A percentile compares a stretch with the other conserved stretches of the same genome.
phyloP scores from a whole-genome alignment of 768 basidiomycete genomes.

The Boletus vermiculosoides region DNA sequence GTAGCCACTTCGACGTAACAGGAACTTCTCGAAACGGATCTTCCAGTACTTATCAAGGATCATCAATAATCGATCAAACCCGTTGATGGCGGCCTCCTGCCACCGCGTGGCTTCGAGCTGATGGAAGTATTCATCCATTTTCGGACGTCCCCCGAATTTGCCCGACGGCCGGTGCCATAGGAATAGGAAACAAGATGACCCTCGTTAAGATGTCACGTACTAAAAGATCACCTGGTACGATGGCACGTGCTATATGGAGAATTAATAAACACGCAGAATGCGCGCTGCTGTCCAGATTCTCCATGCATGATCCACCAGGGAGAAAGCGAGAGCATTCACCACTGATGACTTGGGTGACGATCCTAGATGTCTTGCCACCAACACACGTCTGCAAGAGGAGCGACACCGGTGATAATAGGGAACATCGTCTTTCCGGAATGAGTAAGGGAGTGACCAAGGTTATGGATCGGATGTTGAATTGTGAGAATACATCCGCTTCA shows the following conservation, averaged over 20 bases:
- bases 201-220: background rate
- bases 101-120: background rate
- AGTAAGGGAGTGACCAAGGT: background rate
- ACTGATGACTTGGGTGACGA: background rate
- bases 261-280: background rate
- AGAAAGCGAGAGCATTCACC: background rate
- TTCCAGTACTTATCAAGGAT: background rate
- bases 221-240: background rate
- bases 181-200: background rate
- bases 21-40: background rate
- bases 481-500: slow-evolving; percentile 67
- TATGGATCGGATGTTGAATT: slow-evolving; percentile 13
- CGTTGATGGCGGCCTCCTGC: background rate
- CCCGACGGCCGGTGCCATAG: background rate
- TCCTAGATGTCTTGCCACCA: background rate
- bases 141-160: background rate
- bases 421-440: background rate
- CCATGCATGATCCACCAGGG: background rate
- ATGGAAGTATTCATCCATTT: background rate
- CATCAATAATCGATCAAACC: background rate
- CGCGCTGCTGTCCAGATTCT: background rate
- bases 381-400: background rate
- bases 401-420: background rate
- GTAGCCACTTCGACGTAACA: background rate
- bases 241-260: background rate